phyloP scores from a whole-genome alignment of 176 grass and related monocot genomes.

The Dactylis glomerata region DNA sequence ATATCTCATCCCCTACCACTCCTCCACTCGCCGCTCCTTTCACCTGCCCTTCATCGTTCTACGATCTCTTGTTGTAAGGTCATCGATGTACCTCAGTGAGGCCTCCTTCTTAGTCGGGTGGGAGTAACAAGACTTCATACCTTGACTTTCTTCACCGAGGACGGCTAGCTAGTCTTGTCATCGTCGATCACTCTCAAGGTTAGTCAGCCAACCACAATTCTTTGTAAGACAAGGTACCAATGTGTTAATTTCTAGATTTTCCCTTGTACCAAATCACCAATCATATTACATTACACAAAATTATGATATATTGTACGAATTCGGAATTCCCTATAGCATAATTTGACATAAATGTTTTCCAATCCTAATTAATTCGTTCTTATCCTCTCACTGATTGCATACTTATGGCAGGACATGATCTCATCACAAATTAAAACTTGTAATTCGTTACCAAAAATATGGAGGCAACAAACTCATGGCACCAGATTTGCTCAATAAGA shows the following conservation, averaged over 20 bases:
- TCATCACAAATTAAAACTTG: background rate
- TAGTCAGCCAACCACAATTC: background rate
- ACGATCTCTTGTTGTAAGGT: background rate
- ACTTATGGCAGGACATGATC: background rate
- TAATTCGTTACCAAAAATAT: background rate
- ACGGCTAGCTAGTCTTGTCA: background rate
- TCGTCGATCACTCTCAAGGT: background rate
- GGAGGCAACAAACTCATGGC: background rate
- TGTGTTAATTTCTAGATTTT: background rate
- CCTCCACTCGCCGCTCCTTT: background rate
- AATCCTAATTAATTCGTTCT: background rate
- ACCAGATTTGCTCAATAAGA: background rate
- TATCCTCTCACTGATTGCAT: background rate
- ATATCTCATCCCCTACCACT: background rate
- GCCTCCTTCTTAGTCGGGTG: background rate
- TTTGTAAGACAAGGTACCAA: background rate
- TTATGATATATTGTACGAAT: background rate
- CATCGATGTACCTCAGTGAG: no score
- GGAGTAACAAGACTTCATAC: background rate
- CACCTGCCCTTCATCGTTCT: background rate
- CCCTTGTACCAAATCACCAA: no score
- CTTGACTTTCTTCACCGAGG: background rate
- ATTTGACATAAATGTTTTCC: background rate
- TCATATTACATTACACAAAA: background rate
- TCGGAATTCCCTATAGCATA: background rate